These are phyloP conservation scores for Leishmania lainsoni DNA, from an alignment of 208 protist species.

Conservation along the genomic window DNA sequence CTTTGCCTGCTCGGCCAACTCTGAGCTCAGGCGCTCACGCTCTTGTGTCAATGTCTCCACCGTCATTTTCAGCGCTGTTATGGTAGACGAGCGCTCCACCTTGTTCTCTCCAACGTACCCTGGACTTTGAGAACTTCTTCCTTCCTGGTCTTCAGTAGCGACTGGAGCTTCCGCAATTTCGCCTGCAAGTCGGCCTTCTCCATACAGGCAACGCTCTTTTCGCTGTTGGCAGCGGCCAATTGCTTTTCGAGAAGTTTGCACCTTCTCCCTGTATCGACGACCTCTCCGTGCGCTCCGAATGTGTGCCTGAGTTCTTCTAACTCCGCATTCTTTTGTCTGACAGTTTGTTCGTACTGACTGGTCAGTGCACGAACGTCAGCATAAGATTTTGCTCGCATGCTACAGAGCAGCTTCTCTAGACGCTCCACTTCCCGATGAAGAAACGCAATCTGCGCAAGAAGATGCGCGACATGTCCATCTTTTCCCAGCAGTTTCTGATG, in stretches of 20 bases:
- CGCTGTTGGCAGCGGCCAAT: slow-evolving; percentile 62
- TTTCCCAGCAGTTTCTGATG: neutral
- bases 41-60: slow-evolving; percentile 26
- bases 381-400: slow-evolving; percentile 32
- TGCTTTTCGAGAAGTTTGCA: slow-evolving; percentile 74
- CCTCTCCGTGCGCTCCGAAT: slow-evolving; percentile 25
- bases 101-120: slow-evolving; percentile 16
- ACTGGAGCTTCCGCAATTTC: slow-evolving; percentile 62
- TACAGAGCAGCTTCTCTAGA: slow-evolving; percentile 52
- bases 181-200: slow-evolving; percentile 61
- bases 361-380: slow-evolving; percentile 31
- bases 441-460: slow-evolving; percentile 77
- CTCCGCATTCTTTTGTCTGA: slow-evolving; percentile 59
- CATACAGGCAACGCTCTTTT: slow-evolving; percentile 58
- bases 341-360: slow-evolving; percentile 51
- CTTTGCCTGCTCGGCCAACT: neutral
- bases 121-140: slow-evolving; percentile 38
- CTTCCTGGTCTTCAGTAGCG: slow-evolving; percentile 44
- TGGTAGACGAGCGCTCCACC: slow-evolving; percentile 8
- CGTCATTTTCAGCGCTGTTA: slow-evolving; percentile 27
- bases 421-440: slow-evolving; percentile 83
- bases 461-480: slow-evolving; percentile 48
- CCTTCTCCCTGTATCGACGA: slow-evolving; percentile 47
- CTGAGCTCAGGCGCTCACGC: neutral
- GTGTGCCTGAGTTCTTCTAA: slow-evolving; percentile 30